Base-by-base conservation (phyloP, 2,329 filamentous ascomycete species). In the Apiospora koreana region DNA sequence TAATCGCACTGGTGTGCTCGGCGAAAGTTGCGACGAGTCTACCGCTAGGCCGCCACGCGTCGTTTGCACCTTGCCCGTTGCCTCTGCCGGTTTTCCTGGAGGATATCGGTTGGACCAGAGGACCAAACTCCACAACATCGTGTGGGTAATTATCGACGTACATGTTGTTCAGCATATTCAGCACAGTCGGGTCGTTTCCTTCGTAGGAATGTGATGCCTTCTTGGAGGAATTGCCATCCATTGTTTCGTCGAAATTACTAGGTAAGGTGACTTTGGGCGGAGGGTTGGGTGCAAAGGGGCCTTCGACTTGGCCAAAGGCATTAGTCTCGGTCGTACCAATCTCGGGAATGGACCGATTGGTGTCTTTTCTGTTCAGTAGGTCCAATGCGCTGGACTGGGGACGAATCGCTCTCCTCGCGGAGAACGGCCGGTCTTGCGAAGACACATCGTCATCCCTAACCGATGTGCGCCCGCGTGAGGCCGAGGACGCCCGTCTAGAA, bases 21-120 rank as follows among this genome's bases (percentile, higher is more conserved):
- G 93, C 90, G 77, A 98, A 94, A 0, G 94, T 94, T 1, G 95
- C 94, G 25, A 98, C 92, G 10, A 98, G 86, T 68, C 90, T 91
- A 1, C 96, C 95, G 69, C 91, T 89, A 0, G 96, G 96, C 73
- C 90, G 91, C 96, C 96, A 99, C 2, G 89, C 87, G 69, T 89
- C 89, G 43, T 91, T 79, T 7, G 79, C 80, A 67, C 83, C 81
- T 71, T 86, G 88, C 35, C 87, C 85, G 43, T 84, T 86, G 31
- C 86, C 83, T 68, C 84, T 86, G 68, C 75, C 81, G 1, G 82
- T 80, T 75, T 86, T 89, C 46, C 84, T 84, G 46, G 87, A 83
- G 64, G 89, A 89, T 5, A 92, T 85, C 1, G 92, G 90, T 68
- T 92, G 91, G 41, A 97, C 92, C 76, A 92, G 87, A 0, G 95